These are phyloP conservation scores for Phytophthora pisi DNA, from an alignment of 352 stramenopile species.

Conservation along the genomic window DNA sequence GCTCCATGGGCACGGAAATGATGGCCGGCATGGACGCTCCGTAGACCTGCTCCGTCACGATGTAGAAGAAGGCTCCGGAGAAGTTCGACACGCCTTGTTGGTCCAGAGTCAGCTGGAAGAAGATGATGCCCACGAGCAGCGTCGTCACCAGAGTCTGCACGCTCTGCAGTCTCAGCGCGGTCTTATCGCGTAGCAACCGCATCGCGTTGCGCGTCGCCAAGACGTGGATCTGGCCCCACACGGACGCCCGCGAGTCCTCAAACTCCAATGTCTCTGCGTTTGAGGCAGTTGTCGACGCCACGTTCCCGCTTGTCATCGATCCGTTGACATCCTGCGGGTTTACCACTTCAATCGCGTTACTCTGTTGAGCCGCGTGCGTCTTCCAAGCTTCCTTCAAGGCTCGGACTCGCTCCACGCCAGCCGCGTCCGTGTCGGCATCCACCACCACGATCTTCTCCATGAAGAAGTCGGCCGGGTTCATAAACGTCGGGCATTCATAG, in stretches of 20 bases:
- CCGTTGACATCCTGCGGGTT: constrained; percentile 25
- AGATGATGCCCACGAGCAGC: constrained; percentile 54
- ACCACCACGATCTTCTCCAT: constrained; percentile 64
- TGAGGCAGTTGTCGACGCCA: neutral
- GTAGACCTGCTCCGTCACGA: constrained; percentile 58
- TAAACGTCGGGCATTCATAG: constrained; percentile 48
- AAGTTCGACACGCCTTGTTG: constrained; percentile 59
- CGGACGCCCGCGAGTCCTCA: constrained; percentile 33
- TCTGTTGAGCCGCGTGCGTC: neutral
- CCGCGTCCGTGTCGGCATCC: constrained; percentile 39
- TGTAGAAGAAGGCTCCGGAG: constrained; percentile 61
- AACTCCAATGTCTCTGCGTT: constrained; percentile 9
- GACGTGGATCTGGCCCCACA: constrained; percentile 46
- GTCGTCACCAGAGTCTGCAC: constrained; percentile 49
- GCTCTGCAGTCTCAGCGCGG: constrained; percentile 39
- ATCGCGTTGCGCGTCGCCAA: constrained; percentile 49
- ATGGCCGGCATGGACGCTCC: constrained; percentile 46
- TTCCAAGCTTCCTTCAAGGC: constrained; percentile 32
- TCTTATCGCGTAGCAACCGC: constrained; percentile 50
- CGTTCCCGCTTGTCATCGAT: neutral
- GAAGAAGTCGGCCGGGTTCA: constrained; percentile 59
- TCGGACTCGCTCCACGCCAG: constrained; percentile 29
- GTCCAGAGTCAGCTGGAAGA: constrained; percentile 49
- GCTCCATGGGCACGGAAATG: constrained; percentile 49
- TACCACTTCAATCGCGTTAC: constrained; percentile 21